phyloP scores from a whole-genome alignment of 2,329 filamentous ascomycete species.

The Pseudonectria foliicola region DNA sequence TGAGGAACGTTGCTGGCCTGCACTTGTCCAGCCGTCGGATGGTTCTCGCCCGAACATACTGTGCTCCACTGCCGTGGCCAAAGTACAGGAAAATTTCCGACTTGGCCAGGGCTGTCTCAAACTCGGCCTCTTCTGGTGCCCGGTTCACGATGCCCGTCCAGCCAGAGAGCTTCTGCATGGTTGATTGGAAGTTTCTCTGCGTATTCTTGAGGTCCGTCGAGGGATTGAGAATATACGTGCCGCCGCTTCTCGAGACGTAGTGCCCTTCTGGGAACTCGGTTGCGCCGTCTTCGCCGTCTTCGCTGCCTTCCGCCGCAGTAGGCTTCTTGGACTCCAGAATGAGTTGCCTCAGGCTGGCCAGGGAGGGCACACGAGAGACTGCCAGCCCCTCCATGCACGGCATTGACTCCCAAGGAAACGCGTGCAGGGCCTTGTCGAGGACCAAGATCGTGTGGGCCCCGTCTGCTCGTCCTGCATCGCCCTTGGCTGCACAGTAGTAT shows the following conservation, averaged over 20 bases:
- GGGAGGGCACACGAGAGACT: constrained; percentile 80
- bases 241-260: constrained; percentile 47
- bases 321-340: constrained; percentile 46
- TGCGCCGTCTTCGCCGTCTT: constrained; percentile 5
- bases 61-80: constrained; percentile 88
- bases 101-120: constrained; percentile 57
- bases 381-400: constrained; percentile 74
- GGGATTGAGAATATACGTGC: constrained; percentile 84
- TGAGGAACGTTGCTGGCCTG: constrained; percentile 71
- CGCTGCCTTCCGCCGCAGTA: no score
- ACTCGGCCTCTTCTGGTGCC: constrained; percentile 69
- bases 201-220: constrained; percentile 76
- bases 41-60: constrained; percentile 83
- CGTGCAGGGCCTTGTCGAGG: constrained; percentile 82
- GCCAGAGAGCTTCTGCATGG: constrained; percentile 56
- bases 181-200: constrained; percentile 62
- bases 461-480: constrained; percentile 32
- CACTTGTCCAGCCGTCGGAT: constrained; percentile 73
- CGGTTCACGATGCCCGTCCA: constrained; percentile 67
- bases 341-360: constrained; percentile 72
- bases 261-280: constrained; percentile 35
- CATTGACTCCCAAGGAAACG: constrained; percentile 93
- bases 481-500: constrained; percentile 56
- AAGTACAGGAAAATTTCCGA: constrained; percentile 84
- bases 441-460: constrained; percentile 74